Conservation (phyloP, 257 asterid species). For the Primulina tabacum region DNA sequence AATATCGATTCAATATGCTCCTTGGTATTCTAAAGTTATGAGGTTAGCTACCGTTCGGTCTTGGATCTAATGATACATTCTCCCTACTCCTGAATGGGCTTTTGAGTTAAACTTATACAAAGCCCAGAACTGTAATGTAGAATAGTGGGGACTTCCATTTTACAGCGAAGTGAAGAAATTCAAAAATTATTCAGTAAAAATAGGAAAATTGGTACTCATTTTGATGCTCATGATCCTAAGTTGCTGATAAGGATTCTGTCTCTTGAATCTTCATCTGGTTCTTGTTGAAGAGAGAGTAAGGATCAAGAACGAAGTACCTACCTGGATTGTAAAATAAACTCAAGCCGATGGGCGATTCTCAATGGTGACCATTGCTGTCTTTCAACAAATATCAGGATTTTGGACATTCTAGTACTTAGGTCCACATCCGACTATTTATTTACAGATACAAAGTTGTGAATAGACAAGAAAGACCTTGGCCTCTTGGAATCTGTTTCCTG, state of each 20-base stretch:
- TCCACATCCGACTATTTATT: constrained; percentile 26
- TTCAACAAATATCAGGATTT: constrained; percentile 24
- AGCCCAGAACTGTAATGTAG: constrained; percentile 36
- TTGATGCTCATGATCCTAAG: constrained; percentile 17
- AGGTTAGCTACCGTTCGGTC: constrained; percentile 24
- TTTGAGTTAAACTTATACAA: constrained; percentile 23
- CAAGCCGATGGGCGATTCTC: constrained; percentile 10
- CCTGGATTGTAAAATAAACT: constrained; percentile 14
- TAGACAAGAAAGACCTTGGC: constrained; percentile 35
- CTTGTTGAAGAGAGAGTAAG: constrained; percentile 22
- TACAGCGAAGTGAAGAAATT: constrained; percentile 28
- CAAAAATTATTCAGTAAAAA: constrained; percentile 26
- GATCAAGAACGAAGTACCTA: constrained; percentile 20
- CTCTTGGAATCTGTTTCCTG: constrained; percentile 19
- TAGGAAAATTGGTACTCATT: constrained; percentile 7
- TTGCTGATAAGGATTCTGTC: constrained; percentile 12
- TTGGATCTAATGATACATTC: constrained; percentile 26
- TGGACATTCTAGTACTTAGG: constrained; percentile 34
- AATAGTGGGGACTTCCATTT: constrained; percentile 25
- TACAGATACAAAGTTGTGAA: constrained; percentile 32
- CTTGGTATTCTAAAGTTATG: constrained; percentile 19
- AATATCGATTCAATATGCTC: constrained; percentile 22
- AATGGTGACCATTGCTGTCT: constrained; percentile 21
- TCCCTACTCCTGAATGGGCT: constrained; percentile 21
- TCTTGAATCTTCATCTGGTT: constrained; percentile 17